These are phyloP conservation scores for Colletotrichum karsti DNA, from an alignment of 2,329 filamentous ascomycete species.

Conservation along the genomic window DNA sequence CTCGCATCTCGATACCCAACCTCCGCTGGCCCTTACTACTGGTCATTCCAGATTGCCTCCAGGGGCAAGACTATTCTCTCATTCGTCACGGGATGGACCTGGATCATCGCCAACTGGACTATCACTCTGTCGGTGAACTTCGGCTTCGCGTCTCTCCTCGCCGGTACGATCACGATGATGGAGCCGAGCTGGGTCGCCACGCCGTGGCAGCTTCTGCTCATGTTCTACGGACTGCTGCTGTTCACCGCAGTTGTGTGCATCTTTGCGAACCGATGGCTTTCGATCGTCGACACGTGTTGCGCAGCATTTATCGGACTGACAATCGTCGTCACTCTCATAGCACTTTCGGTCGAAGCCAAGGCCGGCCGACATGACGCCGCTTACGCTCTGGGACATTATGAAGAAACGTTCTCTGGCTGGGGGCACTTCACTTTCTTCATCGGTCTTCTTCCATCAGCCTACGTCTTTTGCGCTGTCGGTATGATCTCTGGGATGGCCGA, in stretches of 20 bases:
- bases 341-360: background rate
- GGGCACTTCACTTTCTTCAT: constrained; percentile 53
- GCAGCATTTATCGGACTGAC: background rate
- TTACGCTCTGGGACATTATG: constrained; percentile 47
- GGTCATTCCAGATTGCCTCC: constrained; percentile 67
- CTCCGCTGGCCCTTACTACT: constrained; percentile 46
- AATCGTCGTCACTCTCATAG: background rate
- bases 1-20: background rate
- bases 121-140: constrained; percentile 83
- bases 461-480: constrained; percentile 73
- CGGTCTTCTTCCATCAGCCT: constrained; percentile 78
- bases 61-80: constrained; percentile 72
- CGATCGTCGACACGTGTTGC: constrained; percentile 63
- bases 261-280: constrained; percentile 73
- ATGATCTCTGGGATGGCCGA: constrained; percentile 75
- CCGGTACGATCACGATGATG: constrained; percentile 64
- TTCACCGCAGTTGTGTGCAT: constrained; percentile 71
- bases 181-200: constrained; percentile 55
- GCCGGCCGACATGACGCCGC: background rate
- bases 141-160: constrained; percentile 73
- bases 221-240: constrained; percentile 76
- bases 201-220: constrained; percentile 74
- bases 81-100: constrained; percentile 68
- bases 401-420: background rate
- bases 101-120: constrained; percentile 81